These are phyloP conservation scores for Termitomyces bulborhizus DNA, from an alignment of 768 basidiomycete genomes.

Conservation along the genomic window DNA sequence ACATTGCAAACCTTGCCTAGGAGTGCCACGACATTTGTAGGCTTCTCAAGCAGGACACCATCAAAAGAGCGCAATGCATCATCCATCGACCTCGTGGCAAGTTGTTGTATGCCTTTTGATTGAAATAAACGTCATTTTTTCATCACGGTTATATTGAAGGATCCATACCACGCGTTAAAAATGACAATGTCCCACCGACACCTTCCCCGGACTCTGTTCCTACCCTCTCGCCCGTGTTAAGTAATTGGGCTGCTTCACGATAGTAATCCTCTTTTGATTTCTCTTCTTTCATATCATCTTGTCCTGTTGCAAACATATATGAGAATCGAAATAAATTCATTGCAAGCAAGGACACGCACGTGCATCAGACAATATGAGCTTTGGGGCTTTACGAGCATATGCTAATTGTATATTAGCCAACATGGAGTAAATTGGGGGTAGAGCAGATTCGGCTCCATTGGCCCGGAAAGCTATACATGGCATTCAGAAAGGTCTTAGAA, in stretches of 20 bases:
- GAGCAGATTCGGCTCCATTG: conserved; percentile 40
- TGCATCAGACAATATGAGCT: conserved; percentile 63
- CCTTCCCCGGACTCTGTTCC: conserved; percentile 55
- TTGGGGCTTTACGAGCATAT: conserved; percentile 78
- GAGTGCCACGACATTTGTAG: conserved; percentile 83
- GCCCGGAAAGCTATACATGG: conserved; percentile 40
- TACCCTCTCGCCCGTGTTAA: conserved; percentile 56
- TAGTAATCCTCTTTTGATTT: conserved; percentile 66
- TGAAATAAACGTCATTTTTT: neutral
- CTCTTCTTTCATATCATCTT: conserved; percentile 54
- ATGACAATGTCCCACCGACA: conserved; percentile 48
- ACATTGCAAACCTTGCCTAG: conserved; percentile 67
- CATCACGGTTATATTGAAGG: neutral
- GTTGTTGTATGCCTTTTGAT: conserved; percentile 66
- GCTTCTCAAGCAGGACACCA: conserved; percentile 66
- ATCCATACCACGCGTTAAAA: conserved; percentile 60
- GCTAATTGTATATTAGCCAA: conserved; percentile 84
- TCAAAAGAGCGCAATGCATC: conserved; percentile 82
- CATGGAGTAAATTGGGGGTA: conserved; percentile 73
- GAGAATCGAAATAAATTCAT: neutral
- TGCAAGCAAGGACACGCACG: conserved; percentile 41
- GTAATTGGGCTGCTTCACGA: conserved; percentile 58
- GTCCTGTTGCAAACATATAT: conserved; percentile 33
- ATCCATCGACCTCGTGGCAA: conserved; percentile 76
- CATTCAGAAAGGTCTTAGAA: conserved; percentile 11